A percentile compares a stretch with the other conserved stretches of the same genome.
phyloP scores from a whole-genome alignment of 2,329 filamentous ascomycete genomes.

The Aspergillus japonicus region DNA sequence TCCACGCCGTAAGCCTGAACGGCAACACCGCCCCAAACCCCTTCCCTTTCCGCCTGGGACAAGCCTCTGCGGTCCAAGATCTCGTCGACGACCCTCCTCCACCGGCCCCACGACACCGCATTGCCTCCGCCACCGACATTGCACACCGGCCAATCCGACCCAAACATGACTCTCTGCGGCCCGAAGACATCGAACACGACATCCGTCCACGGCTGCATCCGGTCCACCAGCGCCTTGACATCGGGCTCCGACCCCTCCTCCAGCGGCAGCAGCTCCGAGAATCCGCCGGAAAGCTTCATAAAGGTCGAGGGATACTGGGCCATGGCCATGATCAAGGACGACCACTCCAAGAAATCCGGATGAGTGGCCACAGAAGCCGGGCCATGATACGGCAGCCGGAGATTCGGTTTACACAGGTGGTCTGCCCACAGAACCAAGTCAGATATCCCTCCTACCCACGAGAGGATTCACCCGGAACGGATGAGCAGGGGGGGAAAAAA shows the following conservation, averaged over 20 bases:
- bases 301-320: conserved; percentile 66
- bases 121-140: conserved; percentile 62
- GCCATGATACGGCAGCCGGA: conserved; percentile 58
- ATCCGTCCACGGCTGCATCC: conserved; percentile 68
- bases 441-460: neutral
- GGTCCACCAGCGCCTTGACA: conserved; percentile 49
- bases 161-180: conserved; percentile 76
- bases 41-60: conserved; percentile 59
- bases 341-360: conserved; percentile 67
- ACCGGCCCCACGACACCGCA: conserved; percentile 68
- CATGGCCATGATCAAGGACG: conserved; percentile 65
- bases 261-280: conserved; percentile 69
- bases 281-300: conserved; percentile 87
- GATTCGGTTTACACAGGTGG: conserved; percentile 85
- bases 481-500: neutral
- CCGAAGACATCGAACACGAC: conserved; percentile 72
- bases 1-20: conserved; percentile 62
- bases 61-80: conserved; percentile 57
- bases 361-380: conserved; percentile 39
- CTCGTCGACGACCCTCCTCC: conserved; percentile 68
- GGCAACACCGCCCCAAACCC: conserved; percentile 72
- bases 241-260: conserved; percentile 19
- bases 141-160: conserved; percentile 91
- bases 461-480: neutral
- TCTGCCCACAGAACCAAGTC: conserved; percentile 51